phyloP scores from a whole-genome alignment of 805 yeast species.

The Monosporozyma solicola region DNA sequence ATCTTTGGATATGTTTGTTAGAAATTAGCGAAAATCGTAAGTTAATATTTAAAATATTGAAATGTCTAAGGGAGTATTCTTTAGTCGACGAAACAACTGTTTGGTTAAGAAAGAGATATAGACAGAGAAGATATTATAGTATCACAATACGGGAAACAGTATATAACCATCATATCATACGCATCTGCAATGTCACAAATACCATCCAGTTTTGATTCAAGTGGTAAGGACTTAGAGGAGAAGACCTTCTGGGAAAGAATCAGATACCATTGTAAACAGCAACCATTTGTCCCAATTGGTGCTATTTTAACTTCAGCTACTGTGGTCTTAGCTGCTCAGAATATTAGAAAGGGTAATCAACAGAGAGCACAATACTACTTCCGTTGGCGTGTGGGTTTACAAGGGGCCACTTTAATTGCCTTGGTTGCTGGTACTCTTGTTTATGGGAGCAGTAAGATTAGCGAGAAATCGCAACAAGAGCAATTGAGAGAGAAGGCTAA shows the following conservation, averaged over 20 bases:
- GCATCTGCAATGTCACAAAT: constrained; percentile 3
- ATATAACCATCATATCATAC: not conserved
- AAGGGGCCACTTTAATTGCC: constrained; percentile 75
- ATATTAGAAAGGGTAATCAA: constrained; percentile 63
- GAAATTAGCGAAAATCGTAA: not conserved
- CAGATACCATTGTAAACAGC: constrained; percentile 60
- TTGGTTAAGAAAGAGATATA: not conserved
- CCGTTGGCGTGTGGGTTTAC: constrained; percentile 82
- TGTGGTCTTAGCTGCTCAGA: constrained; percentile 66
- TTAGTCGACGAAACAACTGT: not conserved
- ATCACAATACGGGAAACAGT: not conserved
- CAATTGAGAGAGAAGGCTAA: constrained; percentile 68
- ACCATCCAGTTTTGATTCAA: constrained; percentile 21
- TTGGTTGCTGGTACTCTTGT: constrained; percentile 69
- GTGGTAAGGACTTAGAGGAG: constrained; percentile 6
- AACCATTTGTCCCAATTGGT: constrained; percentile 85
- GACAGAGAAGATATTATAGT: not conserved
- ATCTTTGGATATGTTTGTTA: not conserved
- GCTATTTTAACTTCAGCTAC: constrained; percentile 73
- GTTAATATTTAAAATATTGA: not conserved
- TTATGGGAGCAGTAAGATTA: constrained; percentile 46
- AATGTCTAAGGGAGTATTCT: not conserved
- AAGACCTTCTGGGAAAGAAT: constrained; percentile 33
- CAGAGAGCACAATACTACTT: constrained; percentile 76
- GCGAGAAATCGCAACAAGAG: constrained; percentile 39